A percentile compares a stretch with the other conserved stretches of the same genome.
Conservation (phyloP, 306 rosid species). For the Canavalia ensiformis region DNA sequence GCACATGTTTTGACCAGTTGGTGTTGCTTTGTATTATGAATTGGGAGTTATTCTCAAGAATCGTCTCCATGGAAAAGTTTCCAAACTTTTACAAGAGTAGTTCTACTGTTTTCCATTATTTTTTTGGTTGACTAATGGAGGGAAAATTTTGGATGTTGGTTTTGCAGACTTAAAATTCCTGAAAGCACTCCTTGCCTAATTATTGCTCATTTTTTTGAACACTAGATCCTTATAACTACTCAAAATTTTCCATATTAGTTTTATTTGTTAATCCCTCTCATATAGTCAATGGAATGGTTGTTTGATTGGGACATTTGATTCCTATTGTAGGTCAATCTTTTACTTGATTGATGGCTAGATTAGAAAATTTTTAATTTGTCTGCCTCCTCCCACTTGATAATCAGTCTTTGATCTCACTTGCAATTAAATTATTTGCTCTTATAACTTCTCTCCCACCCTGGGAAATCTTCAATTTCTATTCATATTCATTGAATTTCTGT, state of each 20-base stretch:
- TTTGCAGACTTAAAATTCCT: conserved; percentile 11
- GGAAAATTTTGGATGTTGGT: neutral
- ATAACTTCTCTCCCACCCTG: conserved; percentile 26
- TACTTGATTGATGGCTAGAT: conserved; percentile 29
- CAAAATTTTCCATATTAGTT: neutral
- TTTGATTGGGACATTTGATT: conserved; percentile 30
- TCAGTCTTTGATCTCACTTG: conserved; percentile 25
- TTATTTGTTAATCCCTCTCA: conserved; percentile 10
- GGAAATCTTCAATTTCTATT: conserved; percentile 26
- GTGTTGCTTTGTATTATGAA: conserved; percentile 1
- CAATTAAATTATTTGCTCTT: conserved; percentile 37
- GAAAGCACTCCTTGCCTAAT: conserved; percentile 15
- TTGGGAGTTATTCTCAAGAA: neutral
- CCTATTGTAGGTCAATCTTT: neutral
- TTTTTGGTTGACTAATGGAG: neutral
- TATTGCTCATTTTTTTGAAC: neutral
- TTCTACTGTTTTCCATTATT: neutral
- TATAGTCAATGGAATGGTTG: conserved; percentile 2
- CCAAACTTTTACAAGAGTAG: neutral
- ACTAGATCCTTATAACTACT: conserved; percentile 12
- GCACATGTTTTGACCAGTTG: neutral
- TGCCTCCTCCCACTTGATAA: neutral
- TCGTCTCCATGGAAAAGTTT: neutral
- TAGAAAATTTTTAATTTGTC: neutral
- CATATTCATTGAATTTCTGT: conserved; percentile 23